These are phyloP conservation scores for Trifolium pratense DNA, from an alignment of 306 rosid genomes.

Conservation along the genomic window DNA sequence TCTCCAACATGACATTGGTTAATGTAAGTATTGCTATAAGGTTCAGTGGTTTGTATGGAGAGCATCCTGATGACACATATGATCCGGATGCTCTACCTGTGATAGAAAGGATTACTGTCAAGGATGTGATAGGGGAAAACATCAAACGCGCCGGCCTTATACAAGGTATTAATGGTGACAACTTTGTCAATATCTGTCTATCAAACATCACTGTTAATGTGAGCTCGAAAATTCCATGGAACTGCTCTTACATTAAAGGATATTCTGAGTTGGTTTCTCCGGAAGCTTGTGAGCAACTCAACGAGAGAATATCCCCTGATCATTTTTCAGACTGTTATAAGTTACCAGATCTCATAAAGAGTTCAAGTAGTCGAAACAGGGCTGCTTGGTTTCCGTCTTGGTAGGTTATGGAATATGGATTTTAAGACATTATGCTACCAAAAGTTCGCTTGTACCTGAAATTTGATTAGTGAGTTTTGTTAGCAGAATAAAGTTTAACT, in stretches of 20 bases:
- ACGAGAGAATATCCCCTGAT: constrained; percentile 58
- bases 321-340: constrained; percentile 68
- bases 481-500: constrained; percentile 37
- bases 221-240: constrained; percentile 62
- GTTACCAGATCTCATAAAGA: constrained; percentile 46
- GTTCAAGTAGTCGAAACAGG: constrained; percentile 44
- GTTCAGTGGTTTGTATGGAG: constrained; percentile 69
- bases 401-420: constrained; percentile 47
- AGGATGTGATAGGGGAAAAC: constrained; percentile 60
- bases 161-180: constrained; percentile 67
- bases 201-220: constrained; percentile 61
- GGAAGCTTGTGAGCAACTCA: constrained; percentile 55
- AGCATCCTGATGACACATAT: constrained; percentile 68
- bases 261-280: constrained; percentile 66
- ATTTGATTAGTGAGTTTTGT: constrained; percentile 46
- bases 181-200: constrained; percentile 62
- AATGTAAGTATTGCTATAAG: constrained; percentile 64
- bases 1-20: constrained; percentile 61
- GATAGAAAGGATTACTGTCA: constrained; percentile 58
- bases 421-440: constrained; percentile 40
- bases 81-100: constrained; percentile 65
- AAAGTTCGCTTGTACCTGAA: constrained; percentile 44
- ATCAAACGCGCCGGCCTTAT: constrained; percentile 62
- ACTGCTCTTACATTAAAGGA: constrained; percentile 70
- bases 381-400: constrained; percentile 51